Evolutionary conservation across 108 stramenopile genomes (phyloP), one percentile per base, ranked within the genome.

Genomic region (Asterionellopsis glacialis): DNA sequence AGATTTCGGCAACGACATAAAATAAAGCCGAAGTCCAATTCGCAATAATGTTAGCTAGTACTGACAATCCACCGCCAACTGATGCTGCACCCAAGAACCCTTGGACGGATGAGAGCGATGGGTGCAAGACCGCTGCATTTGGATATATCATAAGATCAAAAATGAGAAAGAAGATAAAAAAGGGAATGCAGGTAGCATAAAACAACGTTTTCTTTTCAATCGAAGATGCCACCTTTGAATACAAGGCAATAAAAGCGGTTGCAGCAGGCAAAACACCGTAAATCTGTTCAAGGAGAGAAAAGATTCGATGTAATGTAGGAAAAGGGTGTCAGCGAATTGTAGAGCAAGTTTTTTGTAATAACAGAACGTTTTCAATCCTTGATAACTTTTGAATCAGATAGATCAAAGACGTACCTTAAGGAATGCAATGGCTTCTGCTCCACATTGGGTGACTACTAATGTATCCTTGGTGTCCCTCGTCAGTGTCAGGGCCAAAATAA

Each of bases 401-500:
- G 0, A 51, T 16, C 42, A 63, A 2, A 15, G 41, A 55, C 81
- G 47, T 51, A 84, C 82, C 87, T 92, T 92, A 12, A 92, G 65
- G 61, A 92, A 92, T 11, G 91, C 94, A 75, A 98, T 98, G 24
- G 95, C 90, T 76, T 98, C 97, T 15, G 97, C 97, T 1, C 97
- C 97, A 70, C 96, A 96, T 55, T 90, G 90, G 10, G 97, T 96
- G 22, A 98, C 96, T 15, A 98, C 87, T 47, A 98, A 75, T 7
- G 97, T 96, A 72, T 98, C 97, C 75, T 98, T 98, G 13, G 89
- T 85, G 70, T 98, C 97, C 33, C 97, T 59, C 1, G 97, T 96
- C 61, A 98, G 55, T 15, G 94, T 95, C 60, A 98, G 70, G 10
- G 95, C 95, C 65, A 98, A 72, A 50, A 98, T 91, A 23, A 96